Evolutionary conservation across 805 yeast species (phyloP), one percentile per base, ranked within the genome.

Genomic region (Candida ficus): DNA sequence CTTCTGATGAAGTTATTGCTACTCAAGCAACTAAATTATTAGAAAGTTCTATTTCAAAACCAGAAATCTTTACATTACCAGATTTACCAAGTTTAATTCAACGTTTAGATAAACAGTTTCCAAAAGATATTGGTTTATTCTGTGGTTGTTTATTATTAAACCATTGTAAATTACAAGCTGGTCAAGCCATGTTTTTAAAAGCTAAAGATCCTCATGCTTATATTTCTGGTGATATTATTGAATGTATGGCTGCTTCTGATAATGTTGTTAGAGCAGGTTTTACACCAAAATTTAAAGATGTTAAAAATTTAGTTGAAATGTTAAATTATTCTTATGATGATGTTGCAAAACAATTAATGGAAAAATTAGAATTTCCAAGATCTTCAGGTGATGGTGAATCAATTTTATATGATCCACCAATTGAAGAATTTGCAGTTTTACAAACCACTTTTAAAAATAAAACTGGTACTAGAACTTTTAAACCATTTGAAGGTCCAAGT

Each of bases 211-310:
- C 98, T 20, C 99, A 93, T 64, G 99, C 99, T 26, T 93, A 93
- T 66, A 91, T 93, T 46, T 75, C 83, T 41, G 99, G 99, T 50
- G 98, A 93, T 63, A 93, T 93, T 52, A 90, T 93, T 58, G 99
- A 93, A 70, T 93, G 99, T 71, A 93, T 93, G 99, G 99, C 99
- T 32, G 97, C 99, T 8, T 83, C 95, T 30, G 99, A 93, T 63
- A 93, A 93, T 57, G 99, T 93, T 43, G 97, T 93, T 37, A 79
- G 99, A 63, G 95, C 97, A 4, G 99, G 99, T 12, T 93, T 93
- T 72, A 93, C 99, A n/a, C 99, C 99, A 47, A 93, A 93, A 64
- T 93, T 91, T 71, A 93, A 91, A 67, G 99, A 93, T 63, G 98
- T 93, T 45, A 66, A 80, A 44, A 88, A 84, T 56, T 76, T 93